Conservation (phyloP, 1,284 basidiomycete genomes). For the Tilletia setariae region DNA sequence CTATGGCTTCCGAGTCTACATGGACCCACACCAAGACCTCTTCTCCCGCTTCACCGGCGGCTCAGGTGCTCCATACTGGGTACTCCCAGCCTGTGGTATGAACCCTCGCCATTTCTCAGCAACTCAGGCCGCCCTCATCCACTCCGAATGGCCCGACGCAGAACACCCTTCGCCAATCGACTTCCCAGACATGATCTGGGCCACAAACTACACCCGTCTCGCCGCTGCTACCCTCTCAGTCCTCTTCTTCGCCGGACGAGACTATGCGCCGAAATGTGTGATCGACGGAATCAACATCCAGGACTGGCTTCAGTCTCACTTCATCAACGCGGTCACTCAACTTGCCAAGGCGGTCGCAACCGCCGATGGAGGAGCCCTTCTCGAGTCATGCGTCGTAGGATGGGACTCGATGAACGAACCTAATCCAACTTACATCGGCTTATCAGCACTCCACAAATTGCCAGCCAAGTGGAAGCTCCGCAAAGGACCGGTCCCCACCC, state of each 20-base stretch:
- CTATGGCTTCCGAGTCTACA: slow-evolving; percentile 86
- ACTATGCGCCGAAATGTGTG: slow-evolving; percentile 83
- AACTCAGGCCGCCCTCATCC: slow-evolving; percentile 74
- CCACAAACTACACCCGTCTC: slow-evolving; percentile 87
- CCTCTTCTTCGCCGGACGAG: slow-evolving; percentile 86
- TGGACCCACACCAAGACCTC: slow-evolving; percentile 97
- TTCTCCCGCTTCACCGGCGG: slow-evolving; percentile 97
- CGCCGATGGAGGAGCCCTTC: slow-evolving; percentile 64
- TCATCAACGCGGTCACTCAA: slow-evolving; percentile 69
- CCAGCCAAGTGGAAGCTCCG: slow-evolving; percentile 58
- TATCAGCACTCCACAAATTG: slow-evolving; percentile 60
- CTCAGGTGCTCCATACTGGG: slow-evolving; percentile 94
- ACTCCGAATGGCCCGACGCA: slow-evolving; percentile 77
- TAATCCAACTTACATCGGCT: slow-evolving; percentile 78
- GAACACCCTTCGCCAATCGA: slow-evolving; percentile 66
- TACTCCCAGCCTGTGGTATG: slow-evolving; percentile 83
- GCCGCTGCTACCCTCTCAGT: slow-evolving; percentile 86
- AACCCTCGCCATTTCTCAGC: slow-evolving; percentile 78
- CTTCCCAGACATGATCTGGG: slow-evolving; percentile 91
- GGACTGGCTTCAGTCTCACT: slow-evolving; percentile 85
- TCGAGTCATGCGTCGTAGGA: slow-evolving; percentile 84
- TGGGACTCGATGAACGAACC: slow-evolving; percentile 98
- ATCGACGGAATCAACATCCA: slow-evolving; percentile 92
- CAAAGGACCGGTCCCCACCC: slow-evolving; percentile 81
- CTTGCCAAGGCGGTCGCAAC: slow-evolving; percentile 72